Conservation (phyloP, 345 rosid species). For the Lumnitzera racemosa region DNA sequence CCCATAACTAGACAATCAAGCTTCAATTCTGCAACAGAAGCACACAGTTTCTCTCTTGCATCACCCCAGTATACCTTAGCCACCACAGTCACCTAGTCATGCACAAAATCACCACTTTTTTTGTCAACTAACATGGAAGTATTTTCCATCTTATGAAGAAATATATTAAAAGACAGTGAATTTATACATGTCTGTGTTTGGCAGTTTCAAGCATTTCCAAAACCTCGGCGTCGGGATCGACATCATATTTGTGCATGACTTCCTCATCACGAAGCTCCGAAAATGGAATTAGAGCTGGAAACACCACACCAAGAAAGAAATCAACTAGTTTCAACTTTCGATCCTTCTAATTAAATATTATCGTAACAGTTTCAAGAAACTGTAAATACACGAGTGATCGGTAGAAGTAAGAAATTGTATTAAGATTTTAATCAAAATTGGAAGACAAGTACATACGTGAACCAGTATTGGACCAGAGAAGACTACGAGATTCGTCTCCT, state of each 20-base stretch:
- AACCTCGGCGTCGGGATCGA: conserved; percentile 52
- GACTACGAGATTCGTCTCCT: conserved; percentile 32
- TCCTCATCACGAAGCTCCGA: conserved; percentile 56
- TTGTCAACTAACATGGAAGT: neutral
- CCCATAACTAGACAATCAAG: conserved; percentile 75
- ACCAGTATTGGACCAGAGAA: conserved; percentile 41
- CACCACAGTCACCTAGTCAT: conserved; percentile 45
- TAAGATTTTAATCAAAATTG: neutral
- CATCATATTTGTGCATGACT: conserved; percentile 49
- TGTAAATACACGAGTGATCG: no score
- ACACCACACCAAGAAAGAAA: neutral
- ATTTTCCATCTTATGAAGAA: neutral
- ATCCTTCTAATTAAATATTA: no score
- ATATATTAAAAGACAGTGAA: neutral
- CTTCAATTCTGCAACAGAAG: conserved; percentile 57
- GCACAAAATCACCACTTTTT: neutral
- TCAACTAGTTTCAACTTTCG: no score
- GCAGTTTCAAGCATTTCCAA: conserved; percentile 59
- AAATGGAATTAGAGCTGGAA: conserved; percentile 67
- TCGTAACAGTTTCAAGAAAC: no score
- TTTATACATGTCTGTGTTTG: conserved; percentile 43
- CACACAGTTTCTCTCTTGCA: conserved; percentile 70
- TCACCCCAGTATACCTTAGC: conserved; percentile 87
- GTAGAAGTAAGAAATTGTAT: no score
- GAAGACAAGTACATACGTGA: conserved; percentile 28